Percentiles rank a stretch among this genome's conserved stretches.
Evolutionary conservation across 2,329 filamentous ascomycete species (phyloP).

Genomic region (Cucurbitaria berberidis): DNA sequence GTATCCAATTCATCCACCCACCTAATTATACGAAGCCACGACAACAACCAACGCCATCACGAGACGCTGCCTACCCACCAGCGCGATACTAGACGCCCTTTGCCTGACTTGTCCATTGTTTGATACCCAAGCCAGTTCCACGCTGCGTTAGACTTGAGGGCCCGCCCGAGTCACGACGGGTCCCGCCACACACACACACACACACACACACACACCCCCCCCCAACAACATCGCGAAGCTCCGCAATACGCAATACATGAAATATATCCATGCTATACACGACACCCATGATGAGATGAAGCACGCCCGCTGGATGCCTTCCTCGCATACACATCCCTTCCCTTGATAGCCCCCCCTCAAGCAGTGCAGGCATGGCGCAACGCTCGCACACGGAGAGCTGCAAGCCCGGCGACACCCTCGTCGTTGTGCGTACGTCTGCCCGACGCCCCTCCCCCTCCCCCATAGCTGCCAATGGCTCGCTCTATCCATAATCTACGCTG

Average conservation of each 20-base stretch:
- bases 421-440: constrained; percentile 72
- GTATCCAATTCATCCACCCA: neutral
- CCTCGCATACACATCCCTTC: constrained; percentile 7
- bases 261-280: too few species aligned
- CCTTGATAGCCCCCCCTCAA: constrained; percentile 6
- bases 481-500: constrained; percentile 2
- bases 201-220: too few species aligned
- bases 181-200: too few species aligned
- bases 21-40: constrained; percentile 11
- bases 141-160: constrained; percentile 1
- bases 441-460: neutral
- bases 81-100: neutral
- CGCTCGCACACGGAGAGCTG: constrained; percentile 55
- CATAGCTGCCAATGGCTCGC: neutral
- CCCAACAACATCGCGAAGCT: constrained; percentile 15
- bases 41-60: constrained; percentile 3
- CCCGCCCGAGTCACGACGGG: constrained; percentile 4
- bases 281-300: constrained; percentile 18
- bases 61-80: too few species aligned
- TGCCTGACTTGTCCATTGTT: neutral
- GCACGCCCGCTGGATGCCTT: constrained; percentile 23
- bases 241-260: too few species aligned
- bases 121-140: neutral
- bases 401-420: constrained; percentile 69
- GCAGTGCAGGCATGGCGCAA: constrained; percentile 35